A percentile compares a stretch with the other conserved stretches of the same genome.
These are phyloP conservation scores for Plasmodium gallinaceum DNA, from an alignment of 169 alveolate genomes.

Conservation along the genomic window DNA sequence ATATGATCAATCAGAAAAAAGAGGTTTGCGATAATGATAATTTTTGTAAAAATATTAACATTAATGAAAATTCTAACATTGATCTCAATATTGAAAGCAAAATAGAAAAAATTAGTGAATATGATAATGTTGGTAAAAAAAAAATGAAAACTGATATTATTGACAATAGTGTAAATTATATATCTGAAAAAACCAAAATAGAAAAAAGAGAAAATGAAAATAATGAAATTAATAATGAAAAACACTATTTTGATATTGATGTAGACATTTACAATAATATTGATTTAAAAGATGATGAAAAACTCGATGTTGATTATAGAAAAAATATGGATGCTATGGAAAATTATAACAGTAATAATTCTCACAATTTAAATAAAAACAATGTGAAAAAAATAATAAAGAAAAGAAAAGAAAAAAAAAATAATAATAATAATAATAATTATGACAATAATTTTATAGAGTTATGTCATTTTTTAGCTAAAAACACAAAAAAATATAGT, in stretches of 20 bases:
- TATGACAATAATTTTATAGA: conserved; percentile 89
- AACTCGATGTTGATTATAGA: background rate
- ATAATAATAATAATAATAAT: conserved; percentile 27
- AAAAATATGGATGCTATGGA: background rate
- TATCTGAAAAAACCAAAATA: background rate
- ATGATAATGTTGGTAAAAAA: background rate
- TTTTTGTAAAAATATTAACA: background rate
- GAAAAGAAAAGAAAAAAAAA: conserved; percentile 73
- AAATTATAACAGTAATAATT: background rate
- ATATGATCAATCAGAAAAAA: conserved; percentile 3
- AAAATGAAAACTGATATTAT: background rate
- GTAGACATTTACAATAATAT: background rate
- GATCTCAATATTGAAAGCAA: background rate
- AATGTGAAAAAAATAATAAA: background rate
- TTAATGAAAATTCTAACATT: background rate
- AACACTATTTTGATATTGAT: conserved; percentile 20
- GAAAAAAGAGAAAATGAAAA: background rate
- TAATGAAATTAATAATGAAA: conserved; percentile 9
- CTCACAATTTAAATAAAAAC: background rate
- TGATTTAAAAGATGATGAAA: background rate
- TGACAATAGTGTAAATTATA: background rate
- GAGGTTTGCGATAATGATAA: background rate
- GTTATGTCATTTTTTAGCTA: conserved; percentile 85
- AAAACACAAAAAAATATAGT: conserved; percentile 95
- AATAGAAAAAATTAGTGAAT: background rate